These are phyloP conservation scores for Hemerocallis citrina DNA, from an alignment of 106 monocot genomes.

Conservation along the genomic window DNA sequence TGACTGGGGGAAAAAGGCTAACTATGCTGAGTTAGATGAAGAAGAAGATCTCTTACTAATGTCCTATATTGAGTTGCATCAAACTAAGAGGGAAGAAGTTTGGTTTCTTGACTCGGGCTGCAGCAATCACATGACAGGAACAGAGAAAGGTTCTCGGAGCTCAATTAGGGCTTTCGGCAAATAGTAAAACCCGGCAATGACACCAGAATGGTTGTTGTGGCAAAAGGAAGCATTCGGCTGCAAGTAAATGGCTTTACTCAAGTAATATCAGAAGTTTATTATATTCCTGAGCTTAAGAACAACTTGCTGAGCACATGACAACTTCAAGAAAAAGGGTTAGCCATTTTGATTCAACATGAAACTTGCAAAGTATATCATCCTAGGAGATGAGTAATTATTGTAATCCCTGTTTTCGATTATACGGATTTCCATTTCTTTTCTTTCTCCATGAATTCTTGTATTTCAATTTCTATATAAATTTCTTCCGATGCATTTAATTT, in stretches of 20 bases:
- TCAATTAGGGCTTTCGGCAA: neutral
- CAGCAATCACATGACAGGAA: neutral
- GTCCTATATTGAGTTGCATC: neutral
- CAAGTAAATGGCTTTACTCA: neutral
- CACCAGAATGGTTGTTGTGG: neutral
- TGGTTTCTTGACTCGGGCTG: neutral
- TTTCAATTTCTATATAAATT: too few relatives aligned
- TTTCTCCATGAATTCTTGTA: too few relatives aligned
- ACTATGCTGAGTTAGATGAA: slow-evolving; percentile 5
- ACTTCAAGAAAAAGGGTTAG: neutral
- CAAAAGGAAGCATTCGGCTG: neutral
- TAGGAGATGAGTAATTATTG: too few relatives aligned
- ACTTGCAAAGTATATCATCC: neutral
- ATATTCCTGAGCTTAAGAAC: neutral
- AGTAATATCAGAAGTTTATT: neutral
- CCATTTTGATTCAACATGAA: neutral
- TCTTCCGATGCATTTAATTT: too few relatives aligned
- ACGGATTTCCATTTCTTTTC: too few relatives aligned
- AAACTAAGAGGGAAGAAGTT: neutral
- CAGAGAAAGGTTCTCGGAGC: neutral
- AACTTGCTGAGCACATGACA: neutral
- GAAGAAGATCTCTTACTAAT: neutral
- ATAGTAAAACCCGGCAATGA: too few relatives aligned
- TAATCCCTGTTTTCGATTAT: too few relatives aligned
- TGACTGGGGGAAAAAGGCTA: neutral